Conservation (phyloP, 2,329 filamentous ascomycete genomes). For the Venturia asperata region DNA sequence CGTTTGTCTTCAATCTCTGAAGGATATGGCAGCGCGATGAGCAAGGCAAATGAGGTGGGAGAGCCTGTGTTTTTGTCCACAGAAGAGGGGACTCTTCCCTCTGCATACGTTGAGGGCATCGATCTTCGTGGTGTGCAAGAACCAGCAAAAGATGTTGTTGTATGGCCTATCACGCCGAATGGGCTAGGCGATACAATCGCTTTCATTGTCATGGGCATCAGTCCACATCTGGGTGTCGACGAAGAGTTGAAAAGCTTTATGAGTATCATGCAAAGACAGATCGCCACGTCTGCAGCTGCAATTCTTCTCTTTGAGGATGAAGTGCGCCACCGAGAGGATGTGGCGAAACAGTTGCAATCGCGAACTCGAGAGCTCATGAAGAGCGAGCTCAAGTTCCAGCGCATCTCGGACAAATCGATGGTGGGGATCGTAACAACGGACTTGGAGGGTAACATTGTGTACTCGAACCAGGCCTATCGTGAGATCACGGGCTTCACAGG, state of each 20-base stretch:
- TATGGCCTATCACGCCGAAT: background rate
- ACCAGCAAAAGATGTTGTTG: background rate
- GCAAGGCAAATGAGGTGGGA: background rate
- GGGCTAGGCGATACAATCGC: background rate
- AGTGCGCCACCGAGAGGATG: background rate
- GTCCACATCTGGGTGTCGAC: background rate
- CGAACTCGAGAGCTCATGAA: conserved; percentile 5
- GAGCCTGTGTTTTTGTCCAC: background rate
- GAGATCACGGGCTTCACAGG: background rate
- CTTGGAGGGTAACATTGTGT: background rate
- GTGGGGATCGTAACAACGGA: background rate
- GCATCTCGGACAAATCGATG: conserved; percentile 1
- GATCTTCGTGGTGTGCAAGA: background rate
- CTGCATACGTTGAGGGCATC: background rate
- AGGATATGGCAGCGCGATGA: background rate
- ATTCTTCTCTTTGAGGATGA: conserved; percentile 9
- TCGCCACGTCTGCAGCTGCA: conserved; percentile 5
- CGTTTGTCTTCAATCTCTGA: background rate
- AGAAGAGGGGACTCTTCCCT: background rate
- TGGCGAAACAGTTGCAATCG: background rate
- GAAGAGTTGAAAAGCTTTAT: background rate
- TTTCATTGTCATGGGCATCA: conserved; percentile 10
- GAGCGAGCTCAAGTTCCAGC: background rate
- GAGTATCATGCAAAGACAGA: conserved; percentile 2
- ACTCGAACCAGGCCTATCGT: background rate